A percentile compares a stretch with the other conserved stretches of the same genome.
phyloP scores from a whole-genome alignment of 2,329 filamentous ascomycete species.

The Plectosphaerella plurivora region DNA sequence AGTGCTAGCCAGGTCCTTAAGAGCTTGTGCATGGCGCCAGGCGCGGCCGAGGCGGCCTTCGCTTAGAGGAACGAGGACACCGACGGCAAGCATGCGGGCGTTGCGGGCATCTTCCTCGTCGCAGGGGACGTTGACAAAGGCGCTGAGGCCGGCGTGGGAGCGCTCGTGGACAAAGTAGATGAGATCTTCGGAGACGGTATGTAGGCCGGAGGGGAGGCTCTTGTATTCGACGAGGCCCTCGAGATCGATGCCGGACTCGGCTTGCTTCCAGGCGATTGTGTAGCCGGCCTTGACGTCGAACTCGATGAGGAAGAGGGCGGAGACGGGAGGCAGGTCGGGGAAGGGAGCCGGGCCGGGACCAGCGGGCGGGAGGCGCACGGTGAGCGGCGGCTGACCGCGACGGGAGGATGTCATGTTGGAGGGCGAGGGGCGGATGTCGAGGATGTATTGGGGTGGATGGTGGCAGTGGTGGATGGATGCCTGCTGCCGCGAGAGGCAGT shows the following conservation, averaged over 20 bases:
- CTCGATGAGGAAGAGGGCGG: conserved; percentile 81
- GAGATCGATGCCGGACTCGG: conserved; percentile 64
- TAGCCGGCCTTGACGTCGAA: conserved; percentile 92
- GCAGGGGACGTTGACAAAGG: conserved; percentile 81
- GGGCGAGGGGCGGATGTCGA: not conserved
- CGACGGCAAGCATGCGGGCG: conserved; percentile 86
- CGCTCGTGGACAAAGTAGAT: conserved; percentile 88
- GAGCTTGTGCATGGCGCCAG: conserved; percentile 77
- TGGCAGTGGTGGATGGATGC: no score
- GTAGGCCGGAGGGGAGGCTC: conserved; percentile 86
- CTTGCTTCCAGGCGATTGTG: conserved; percentile 84
- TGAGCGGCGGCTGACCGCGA: conserved; percentile 33
- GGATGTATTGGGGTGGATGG: not conserved
- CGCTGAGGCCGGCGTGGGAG: conserved; percentile 80
- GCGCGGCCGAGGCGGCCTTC: conserved; percentile 80
- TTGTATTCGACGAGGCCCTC: conserved; percentile 94
- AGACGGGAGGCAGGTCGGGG: conserved; percentile 56
- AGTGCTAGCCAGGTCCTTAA: conserved; percentile 69
- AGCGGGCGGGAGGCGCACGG: conserved; percentile 25
- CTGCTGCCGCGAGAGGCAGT: no score
- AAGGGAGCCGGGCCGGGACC: conserved; percentile 26
- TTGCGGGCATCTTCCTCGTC: conserved; percentile 73
- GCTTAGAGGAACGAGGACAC: conserved; percentile 79
- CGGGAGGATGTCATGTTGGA: conserved; percentile 21
- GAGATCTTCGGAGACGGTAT: conserved; percentile 82